Base-by-base conservation (phyloP, 805 yeast species). In the Candida maesae region DNA sequence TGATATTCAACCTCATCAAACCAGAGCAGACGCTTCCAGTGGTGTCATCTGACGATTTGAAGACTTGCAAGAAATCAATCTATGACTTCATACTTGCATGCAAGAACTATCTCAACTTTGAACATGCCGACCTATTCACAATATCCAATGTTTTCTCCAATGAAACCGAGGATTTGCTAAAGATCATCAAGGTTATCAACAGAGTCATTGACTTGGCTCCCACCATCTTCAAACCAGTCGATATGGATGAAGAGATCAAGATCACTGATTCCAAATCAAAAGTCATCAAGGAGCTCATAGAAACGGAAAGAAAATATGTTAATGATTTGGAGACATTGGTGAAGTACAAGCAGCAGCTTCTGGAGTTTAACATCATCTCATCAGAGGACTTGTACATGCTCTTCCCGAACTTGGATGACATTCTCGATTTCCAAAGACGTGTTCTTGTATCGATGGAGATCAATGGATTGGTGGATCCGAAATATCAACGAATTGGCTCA, bases 241-340 rank as follows among this genome's bases (percentile, higher is more conserved):
- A 59, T 12, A 38, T 47, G 6, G 60, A 59, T 18, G 60, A 59
- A 33, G 52, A 53, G 35, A 50, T 56, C 6, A 56, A 56, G 32
- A 53, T 48, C 13, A 63, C 71, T 10, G 87, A 79, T 55, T 72
- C 81, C 44, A 71, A 86, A 43, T 78, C 86, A 14, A 87, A 84
- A 54, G 90, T 91, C 33, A 80, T 90, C 39, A 76, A 75, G 50
- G 99, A 93, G 65, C 66, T 93, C 26, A 75, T 93, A 29, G 86
- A 81, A 52, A 87, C 96, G 4, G 99, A 93, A 65, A 73, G 98
- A 51, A 89, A 86, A 62, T 93, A 84, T 60, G 96, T 93, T 20
- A 86, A 83, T 61, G 98, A 93, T 60, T 68, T 93, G 47, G 97
- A 91, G 62, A 75, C 78, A 13, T 64, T 93, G 53, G 70, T 73